Evolutionary conservation across 148 eudicot species (phyloP), one percentile per base, ranked within the genome.

Genomic region (Rhododendron kiyosumense): DNA sequence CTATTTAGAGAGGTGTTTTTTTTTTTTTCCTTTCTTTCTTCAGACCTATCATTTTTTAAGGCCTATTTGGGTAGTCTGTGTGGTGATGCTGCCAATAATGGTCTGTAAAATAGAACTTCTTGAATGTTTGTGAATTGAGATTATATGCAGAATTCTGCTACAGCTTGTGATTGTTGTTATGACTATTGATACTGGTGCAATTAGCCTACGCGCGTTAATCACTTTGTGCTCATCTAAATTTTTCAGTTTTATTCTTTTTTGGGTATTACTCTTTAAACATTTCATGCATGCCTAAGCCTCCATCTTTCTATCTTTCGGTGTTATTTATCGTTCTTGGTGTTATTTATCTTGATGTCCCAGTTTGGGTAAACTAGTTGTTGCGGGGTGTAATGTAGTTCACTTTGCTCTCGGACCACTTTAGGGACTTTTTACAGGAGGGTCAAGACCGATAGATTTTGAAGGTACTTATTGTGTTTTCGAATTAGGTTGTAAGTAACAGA

Each of bases 21-120:
- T 63, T 49, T 4, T 30, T 34, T 17, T 32, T 65, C 61, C 69
- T 82, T 65, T 20, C 51, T 78, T 88, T 11, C 22, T 45, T 85
- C 28, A n/a, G 34, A 73, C 59, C 83, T 73, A 20, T 88, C 26
- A 49, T 71, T 71, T 71, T 75, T 80, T 80, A 18, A 74, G 84
- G 49, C 52, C 87, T 73, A 65, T 32, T 7, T 54, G 71, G 59
- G 34, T 86, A 74, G 88, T 84, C 74, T 83, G 85, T 84, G 86
- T 83, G 83, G 74, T 87, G 81, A n/a, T 84, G 86, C 24, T 84
- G 81, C 73, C 76, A 69, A 10, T 83, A 71, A 45, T 48, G 75
- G 45, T 84, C 81, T n/a, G 46, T 84, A 52, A 78, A n/a, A 10
- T 75, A 84, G 38, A 84, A 54, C 65, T 54, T 76, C 43, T 84